These are phyloP conservation scores for Cynara cardunculus DNA, from an alignment of 129 eudicot species.

Conservation along the genomic window DNA sequence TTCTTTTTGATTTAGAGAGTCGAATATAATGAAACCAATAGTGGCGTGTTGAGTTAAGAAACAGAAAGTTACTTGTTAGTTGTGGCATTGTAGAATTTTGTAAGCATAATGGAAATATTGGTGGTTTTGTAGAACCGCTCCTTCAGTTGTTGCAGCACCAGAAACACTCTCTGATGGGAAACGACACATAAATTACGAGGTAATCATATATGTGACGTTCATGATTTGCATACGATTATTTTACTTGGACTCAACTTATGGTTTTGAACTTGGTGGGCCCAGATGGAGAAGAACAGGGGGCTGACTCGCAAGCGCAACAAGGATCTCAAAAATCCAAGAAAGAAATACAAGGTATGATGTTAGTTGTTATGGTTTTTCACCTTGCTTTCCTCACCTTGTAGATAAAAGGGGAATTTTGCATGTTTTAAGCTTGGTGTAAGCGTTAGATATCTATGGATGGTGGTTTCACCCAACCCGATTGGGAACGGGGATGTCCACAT, in stretches of 20 bases:
- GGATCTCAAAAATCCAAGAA: slow-evolving; percentile 70
- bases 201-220: slow-evolving; percentile 17
- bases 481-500: not conserved
- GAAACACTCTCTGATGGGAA: slow-evolving; percentile 66
- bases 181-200: slow-evolving; percentile 66
- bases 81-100: not conserved
- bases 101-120: not conserved
- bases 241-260: not conserved
- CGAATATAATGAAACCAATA: not conserved
- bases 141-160: slow-evolving; percentile 44
- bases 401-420: not conserved
- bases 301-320: slow-evolving; percentile 79
- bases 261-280: slow-evolving; percentile 8
- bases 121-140: slow-evolving; percentile 45
- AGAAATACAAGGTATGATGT: slow-evolving; percentile 71
- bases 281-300: slow-evolving; percentile 95
- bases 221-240: not conserved
- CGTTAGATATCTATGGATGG: not conserved
- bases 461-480: not conserved
- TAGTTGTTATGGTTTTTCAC: not conserved
- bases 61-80: not conserved
- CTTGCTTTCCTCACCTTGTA: not conserved
- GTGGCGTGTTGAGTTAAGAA: not conserved
- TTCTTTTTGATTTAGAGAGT: not conserved
- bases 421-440: not conserved